Percentiles rank a stretch among this genome's conserved stretches.
phyloP scores from a whole-genome alignment of 1,139 yeast genomes.

The Magnusiomyces suaveolens region DNA sequence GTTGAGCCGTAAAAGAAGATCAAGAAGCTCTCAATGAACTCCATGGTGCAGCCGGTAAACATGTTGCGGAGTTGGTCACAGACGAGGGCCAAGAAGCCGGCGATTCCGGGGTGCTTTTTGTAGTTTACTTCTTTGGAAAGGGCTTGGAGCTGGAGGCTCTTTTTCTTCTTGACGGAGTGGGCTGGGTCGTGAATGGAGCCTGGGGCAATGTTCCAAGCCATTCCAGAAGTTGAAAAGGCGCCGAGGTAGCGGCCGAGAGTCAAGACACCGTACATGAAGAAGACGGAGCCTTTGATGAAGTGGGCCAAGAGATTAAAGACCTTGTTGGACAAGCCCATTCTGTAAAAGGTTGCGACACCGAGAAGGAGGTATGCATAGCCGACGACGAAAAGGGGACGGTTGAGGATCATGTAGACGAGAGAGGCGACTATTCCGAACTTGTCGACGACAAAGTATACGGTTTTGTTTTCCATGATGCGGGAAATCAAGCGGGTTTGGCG shows the following conservation, averaged over 20 bases:
- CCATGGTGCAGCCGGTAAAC: constrained; percentile 50
- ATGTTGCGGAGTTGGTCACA: constrained; percentile 22
- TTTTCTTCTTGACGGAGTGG: background rate
- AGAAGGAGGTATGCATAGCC: constrained; percentile 54
- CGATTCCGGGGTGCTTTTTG: background rate
- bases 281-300: constrained; percentile 91
- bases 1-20: constrained; percentile 83
- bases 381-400: constrained; percentile 57
- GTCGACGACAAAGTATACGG: constrained; percentile 30
- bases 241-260: constrained; percentile 83
- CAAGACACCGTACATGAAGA: constrained; percentile 62
- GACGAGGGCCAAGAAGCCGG: constrained; percentile 26
- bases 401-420: constrained; percentile 43
- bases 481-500: constrained; percentile 19
- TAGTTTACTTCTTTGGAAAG: background rate
- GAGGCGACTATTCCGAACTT: constrained; percentile 34
- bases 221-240: constrained; percentile 60
- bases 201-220: constrained; percentile 78
- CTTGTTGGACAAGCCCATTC: constrained; percentile 54
- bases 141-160: constrained; percentile 3
- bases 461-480: constrained; percentile 23
- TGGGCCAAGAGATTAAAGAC: constrained; percentile 86
- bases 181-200: constrained; percentile 15
- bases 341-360: constrained; percentile 65
- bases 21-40: constrained; percentile 66